These are phyloP conservation scores for Pseudocercospora eumusae DNA, from an alignment of 2,329 filamentous ascomycete species.

Conservation along the genomic window DNA sequence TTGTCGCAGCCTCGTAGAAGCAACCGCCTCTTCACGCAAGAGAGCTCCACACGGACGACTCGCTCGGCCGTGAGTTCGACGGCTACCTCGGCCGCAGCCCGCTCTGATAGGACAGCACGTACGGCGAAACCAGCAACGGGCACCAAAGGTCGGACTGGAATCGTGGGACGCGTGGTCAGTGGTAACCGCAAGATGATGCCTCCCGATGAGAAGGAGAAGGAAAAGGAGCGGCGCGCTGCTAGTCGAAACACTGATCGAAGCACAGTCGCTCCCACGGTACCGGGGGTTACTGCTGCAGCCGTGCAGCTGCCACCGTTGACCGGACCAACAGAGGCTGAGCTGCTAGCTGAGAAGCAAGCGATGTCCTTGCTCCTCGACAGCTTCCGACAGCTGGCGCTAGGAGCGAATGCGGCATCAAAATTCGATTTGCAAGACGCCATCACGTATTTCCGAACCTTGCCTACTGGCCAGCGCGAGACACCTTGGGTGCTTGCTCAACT, in stretches of 20 bases:
- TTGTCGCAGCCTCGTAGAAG: conserved; percentile 51
- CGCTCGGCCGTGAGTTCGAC: conserved; percentile 56
- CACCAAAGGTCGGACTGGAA: conserved; percentile 67
- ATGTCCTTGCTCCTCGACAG: conserved; percentile 76
- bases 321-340: conserved; percentile 18
- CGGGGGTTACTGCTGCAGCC: conserved; percentile 32
- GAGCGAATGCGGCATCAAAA: conserved; percentile 74
- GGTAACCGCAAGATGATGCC: conserved; percentile 71
- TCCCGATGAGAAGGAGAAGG: conserved; percentile 56
- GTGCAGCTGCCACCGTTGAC: conserved; percentile 28
- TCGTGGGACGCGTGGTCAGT: conserved; percentile 82
- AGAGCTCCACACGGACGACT: conserved; percentile 65
- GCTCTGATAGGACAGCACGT: conserved; percentile 49
- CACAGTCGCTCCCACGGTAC: conserved; percentile 39
- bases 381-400: conserved; percentile 76
- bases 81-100: conserved; percentile 58
- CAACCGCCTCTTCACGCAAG: conserved; percentile 59
- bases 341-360: conserved; percentile 63
- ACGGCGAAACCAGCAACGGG: conserved; percentile 66
- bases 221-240: conserved; percentile 60
- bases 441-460: conserved; percentile 69
- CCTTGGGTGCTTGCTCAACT: conserved; percentile 92
- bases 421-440: conserved; percentile 80
- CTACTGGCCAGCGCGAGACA: conserved; percentile 77
- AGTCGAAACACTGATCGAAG: conserved; percentile 57